A percentile compares a stretch with the other conserved stretches of the same genome.
Conservation (phyloP, 1,284 basidiomycete genomes). For the Phlebopus sp. region DNA sequence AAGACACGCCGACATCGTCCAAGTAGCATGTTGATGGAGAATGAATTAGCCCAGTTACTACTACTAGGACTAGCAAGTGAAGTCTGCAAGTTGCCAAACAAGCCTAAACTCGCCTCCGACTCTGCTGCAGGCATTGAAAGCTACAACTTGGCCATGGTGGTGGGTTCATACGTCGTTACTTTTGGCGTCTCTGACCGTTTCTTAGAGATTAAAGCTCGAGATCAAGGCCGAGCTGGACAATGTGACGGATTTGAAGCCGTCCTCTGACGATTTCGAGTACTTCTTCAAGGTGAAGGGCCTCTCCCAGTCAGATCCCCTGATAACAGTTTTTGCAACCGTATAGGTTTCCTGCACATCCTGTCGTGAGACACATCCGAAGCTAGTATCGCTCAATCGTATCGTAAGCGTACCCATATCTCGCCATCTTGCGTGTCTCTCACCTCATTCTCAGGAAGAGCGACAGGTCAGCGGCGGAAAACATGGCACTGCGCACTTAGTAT, state of each 20-base stretch:
- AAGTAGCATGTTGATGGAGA: not conserved
- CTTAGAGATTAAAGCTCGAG: slow-evolving; percentile 56
- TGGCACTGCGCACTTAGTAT: slow-evolving; percentile 71
- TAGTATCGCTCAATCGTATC: slow-evolving; percentile 63
- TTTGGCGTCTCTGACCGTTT: not conserved
- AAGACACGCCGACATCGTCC: slow-evolving; percentile 13
- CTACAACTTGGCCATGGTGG: slow-evolving; percentile 41
- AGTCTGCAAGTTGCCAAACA: slow-evolving; percentile 19
- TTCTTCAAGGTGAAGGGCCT: slow-evolving; percentile 60
- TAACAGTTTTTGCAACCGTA: slow-evolving; percentile 2
- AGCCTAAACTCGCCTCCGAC: slow-evolving; percentile 28
- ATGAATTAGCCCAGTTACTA: not conserved
- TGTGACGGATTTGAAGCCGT: slow-evolving; percentile 64
- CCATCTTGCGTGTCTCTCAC: slow-evolving; percentile 3
- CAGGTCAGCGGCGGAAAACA: slow-evolving; percentile 62
- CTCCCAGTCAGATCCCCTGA: not conserved
- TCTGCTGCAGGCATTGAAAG: too few species aligned
- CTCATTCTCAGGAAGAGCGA: slow-evolving; percentile 51
- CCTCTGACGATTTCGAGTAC: slow-evolving; percentile 66
- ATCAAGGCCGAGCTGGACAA: slow-evolving; percentile 79
- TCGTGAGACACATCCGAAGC: slow-evolving; percentile 68
- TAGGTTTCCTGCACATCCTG: slow-evolving; percentile 82
- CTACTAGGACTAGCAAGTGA: too few species aligned
- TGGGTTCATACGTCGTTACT: slow-evolving; percentile 26
- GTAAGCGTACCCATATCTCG: slow-evolving; percentile 37